Percentiles rank a stretch among this genome's conserved stretches.
These are phyloP conservation scores for Geotrichum phurueaensis DNA, from an alignment of 1,139 yeast genomes.

Conservation along the genomic window DNA sequence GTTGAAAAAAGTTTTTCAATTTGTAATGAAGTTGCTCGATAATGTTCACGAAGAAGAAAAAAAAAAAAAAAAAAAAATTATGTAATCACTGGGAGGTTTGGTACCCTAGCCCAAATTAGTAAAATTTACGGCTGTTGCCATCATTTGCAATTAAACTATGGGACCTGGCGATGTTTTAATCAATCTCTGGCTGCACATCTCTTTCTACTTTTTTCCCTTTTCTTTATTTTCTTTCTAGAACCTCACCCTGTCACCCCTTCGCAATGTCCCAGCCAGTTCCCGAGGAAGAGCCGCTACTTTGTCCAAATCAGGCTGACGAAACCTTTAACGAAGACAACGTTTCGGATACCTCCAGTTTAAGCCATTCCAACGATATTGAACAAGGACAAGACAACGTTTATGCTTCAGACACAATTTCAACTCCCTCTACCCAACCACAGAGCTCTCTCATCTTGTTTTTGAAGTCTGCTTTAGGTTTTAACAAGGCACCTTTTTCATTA, in stretches of 20 bases:
- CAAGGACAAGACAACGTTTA: background rate
- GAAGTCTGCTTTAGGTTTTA: slow-evolving; percentile 27
- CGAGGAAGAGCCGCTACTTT: slow-evolving; percentile 12
- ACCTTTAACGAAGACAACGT: background rate
- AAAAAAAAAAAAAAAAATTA: slow-evolving; percentile 1
- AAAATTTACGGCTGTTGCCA: background rate
- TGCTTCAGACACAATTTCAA: background rate
- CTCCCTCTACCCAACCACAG: background rate
- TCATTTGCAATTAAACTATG: background rate
- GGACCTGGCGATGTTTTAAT: background rate
- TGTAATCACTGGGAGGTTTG: slow-evolving; percentile 3
- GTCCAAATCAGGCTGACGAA: background rate
- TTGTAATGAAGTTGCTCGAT: background rate
- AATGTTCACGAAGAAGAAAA: background rate
- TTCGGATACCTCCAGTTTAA: background rate
- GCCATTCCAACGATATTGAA: background rate
- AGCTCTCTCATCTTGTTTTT: background rate
- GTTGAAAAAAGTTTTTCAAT: background rate
- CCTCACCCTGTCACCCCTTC: background rate
- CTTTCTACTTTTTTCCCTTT: background rate
- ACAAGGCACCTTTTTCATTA: slow-evolving; percentile 27
- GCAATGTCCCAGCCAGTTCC: slow-evolving; percentile 2
- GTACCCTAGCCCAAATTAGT: slow-evolving; percentile 1
- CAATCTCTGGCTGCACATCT: background rate
- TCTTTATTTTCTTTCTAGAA: background rate